phyloP scores from a whole-genome alignment of 2,329 filamentous ascomycete genomes.

The Passalora sequoiae region DNA sequence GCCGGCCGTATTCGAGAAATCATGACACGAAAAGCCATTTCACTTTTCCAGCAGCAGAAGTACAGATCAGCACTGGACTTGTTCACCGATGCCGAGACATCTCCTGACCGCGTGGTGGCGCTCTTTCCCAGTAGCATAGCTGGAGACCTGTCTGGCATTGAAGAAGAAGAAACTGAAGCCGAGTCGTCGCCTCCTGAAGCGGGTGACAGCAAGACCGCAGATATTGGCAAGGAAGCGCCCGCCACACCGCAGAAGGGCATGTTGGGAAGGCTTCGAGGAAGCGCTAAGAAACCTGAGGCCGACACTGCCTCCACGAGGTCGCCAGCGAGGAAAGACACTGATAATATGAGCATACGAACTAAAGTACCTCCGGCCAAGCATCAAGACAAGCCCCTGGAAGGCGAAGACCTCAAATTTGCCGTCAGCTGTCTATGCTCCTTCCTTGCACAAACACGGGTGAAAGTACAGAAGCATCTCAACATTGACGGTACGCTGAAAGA shows the following conservation, averaged over 20 bases:
- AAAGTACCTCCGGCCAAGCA: slow-evolving; percentile 34
- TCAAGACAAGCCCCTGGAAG: slow-evolving; percentile 58
- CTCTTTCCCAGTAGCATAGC: slow-evolving; percentile 81
- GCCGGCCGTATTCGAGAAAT: slow-evolving; percentile 72
- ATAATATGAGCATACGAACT: slow-evolving; percentile 50
- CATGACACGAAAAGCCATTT: slow-evolving; percentile 86
- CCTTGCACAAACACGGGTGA: slow-evolving; percentile 73
- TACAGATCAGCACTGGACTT: slow-evolving; percentile 83
- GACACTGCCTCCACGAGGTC: slow-evolving; percentile 57
- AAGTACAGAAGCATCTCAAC: slow-evolving; percentile 57
- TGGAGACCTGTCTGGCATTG: slow-evolving; percentile 66
- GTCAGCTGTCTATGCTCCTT: slow-evolving; percentile 81
- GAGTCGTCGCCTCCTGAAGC: slow-evolving; percentile 43
- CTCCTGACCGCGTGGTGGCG: slow-evolving; percentile 79
- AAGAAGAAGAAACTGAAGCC: slow-evolving; percentile 38
- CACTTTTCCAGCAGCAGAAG: slow-evolving; percentile 73
- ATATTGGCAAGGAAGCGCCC: slow-evolving; percentile 32
- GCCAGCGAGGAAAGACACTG: slow-evolving; percentile 52
- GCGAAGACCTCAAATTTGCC: slow-evolving; percentile 76
- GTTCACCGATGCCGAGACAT: slow-evolving; percentile 83
- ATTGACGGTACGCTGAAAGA: slow-evolving; percentile 56
- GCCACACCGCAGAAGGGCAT: slow-evolving; percentile 37
- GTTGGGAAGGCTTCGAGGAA: slow-evolving; percentile 45
- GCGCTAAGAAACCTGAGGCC: slow-evolving; percentile 43
- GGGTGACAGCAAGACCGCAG: slow-evolving; percentile 24